Conservation (phyloP, 2,329 filamentous ascomycete species). For the Clathrospora elynae region DNA sequence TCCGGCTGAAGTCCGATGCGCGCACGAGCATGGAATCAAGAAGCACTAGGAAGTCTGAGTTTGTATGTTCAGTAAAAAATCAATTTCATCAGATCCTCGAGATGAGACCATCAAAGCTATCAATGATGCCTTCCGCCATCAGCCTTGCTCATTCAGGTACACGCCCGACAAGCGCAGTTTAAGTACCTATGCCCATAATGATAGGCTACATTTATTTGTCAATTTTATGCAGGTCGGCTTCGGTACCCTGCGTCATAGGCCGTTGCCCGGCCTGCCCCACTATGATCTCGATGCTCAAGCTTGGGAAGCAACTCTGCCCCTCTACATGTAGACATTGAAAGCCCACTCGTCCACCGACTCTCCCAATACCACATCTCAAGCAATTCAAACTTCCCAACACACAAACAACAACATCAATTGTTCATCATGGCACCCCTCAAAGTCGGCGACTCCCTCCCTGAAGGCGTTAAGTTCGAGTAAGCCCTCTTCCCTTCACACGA, state of each 20-base stretch:
- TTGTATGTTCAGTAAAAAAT: too few species aligned
- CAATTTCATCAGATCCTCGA: too few species aligned
- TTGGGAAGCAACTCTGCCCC: constrained; percentile 23
- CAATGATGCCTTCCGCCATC: too few species aligned
- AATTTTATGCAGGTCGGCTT: constrained; percentile 10
- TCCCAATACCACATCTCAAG: constrained; percentile 3
- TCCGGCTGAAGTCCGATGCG: too few species aligned
- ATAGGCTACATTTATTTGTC: constrained; percentile 27
- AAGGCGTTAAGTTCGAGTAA: constrained; percentile 76
- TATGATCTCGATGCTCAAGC: constrained; percentile 24
- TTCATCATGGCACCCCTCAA: constrained; percentile 69
- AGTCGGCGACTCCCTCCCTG: constrained; percentile 81
- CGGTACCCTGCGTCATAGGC: constrained; percentile 20
- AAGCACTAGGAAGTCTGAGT: too few species aligned
- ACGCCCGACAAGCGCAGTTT: too few species aligned
- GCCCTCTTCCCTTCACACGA: constrained; percentile 33
- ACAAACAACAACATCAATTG: constrained; percentile 6
- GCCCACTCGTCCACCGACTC: too few species aligned
- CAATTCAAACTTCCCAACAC: constrained; percentile 1
- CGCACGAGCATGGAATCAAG: too few species aligned
- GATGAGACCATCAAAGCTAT: too few species aligned
- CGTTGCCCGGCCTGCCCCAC: constrained; percentile 16
- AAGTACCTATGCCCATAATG: too few species aligned
- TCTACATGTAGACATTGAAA: too few species aligned
- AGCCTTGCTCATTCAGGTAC: too few species aligned